Conservation (phyloP, 1,284 basidiomycete genomes). For the Boletus smithii region DNA sequence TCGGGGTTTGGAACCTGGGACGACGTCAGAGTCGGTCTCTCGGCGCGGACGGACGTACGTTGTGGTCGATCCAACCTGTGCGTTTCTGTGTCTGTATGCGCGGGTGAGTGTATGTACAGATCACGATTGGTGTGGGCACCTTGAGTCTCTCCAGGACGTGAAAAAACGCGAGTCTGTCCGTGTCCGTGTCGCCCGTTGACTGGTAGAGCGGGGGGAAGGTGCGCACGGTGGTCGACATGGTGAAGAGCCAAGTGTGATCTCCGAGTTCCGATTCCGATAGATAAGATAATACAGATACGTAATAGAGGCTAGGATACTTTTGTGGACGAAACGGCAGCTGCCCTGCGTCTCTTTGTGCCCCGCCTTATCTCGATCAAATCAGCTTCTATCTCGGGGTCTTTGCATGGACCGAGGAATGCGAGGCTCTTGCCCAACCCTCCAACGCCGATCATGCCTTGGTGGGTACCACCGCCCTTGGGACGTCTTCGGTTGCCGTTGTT, state of each 20-base stretch:
- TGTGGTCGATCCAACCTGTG: slow-evolving; percentile 89
- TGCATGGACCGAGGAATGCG: slow-evolving; percentile 47
- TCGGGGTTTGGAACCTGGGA: slow-evolving; percentile 72
- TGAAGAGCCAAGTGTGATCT: slow-evolving; percentile 10
- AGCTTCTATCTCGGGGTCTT: slow-evolving; percentile 65
- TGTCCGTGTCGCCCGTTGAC: slow-evolving; percentile 51
- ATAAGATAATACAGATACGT: slow-evolving; percentile 30
- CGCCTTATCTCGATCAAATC: slow-evolving; percentile 74
- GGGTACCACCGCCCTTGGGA: slow-evolving; percentile 54
- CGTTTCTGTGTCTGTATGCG: slow-evolving; percentile 77
- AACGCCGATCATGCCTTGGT: slow-evolving; percentile 45
- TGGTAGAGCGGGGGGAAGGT: slow-evolving; percentile 53
- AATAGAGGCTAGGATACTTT: slow-evolving; percentile 26
- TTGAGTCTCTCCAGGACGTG: slow-evolving; percentile 86
- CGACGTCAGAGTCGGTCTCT: slow-evolving; percentile 8
- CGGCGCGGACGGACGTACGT: slow-evolving; percentile 44
- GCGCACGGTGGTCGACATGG: slow-evolving; percentile 23
- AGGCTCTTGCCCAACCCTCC: slow-evolving; percentile 69
- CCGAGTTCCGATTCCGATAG: slow-evolving; percentile 30
- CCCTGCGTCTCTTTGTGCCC: slow-evolving; percentile 65
- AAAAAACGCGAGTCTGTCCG: slow-evolving; percentile 82
- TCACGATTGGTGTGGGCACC: slow-evolving; percentile 40
- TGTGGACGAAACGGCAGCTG: slow-evolving; percentile 39
- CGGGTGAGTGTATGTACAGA: not conserved
- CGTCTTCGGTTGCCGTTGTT: slow-evolving; percentile 49